Conservation (phyloP, 371 early-diverging fungal genomes). For the Lichtheimia ornata region DNA sequence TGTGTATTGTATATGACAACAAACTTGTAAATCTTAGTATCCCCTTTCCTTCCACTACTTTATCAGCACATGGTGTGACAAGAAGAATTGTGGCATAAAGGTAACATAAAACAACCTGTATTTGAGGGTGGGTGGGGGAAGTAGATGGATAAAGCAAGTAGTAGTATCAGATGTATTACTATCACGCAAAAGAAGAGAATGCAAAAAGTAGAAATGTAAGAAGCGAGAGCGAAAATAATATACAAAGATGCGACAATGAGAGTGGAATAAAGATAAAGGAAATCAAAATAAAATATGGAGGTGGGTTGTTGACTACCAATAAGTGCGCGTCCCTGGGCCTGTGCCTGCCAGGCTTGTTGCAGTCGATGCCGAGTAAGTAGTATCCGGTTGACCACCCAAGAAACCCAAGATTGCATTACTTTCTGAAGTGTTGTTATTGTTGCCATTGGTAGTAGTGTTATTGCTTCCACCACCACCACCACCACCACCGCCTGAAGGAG, state of each 20-base stretch:
- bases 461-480: too few relatives aligned
- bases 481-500: neutral
- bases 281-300: neutral
- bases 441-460: neutral
- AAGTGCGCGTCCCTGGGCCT: neutral
- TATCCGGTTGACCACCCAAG: neutral
- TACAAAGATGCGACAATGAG: neutral
- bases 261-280: neutral
- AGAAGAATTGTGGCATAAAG: too few relatives aligned
- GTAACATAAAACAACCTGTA: too few relatives aligned
- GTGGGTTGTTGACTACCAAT: neutral
- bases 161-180: too few relatives aligned
- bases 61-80: too few relatives aligned
- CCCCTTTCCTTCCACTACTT: too few relatives aligned
- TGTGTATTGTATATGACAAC: too few relatives aligned
- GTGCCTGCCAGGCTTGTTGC: neutral
- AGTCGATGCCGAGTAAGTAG: too few relatives aligned
- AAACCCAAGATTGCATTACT: neutral
- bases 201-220: neutral
- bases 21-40: too few relatives aligned
- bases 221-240: neutral
- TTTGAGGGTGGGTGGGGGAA: too few relatives aligned
- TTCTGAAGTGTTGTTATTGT: neutral
- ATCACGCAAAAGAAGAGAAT: neutral
- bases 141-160: too few relatives aligned